Evolutionary conservation across 73 alveolate genomes (phyloP).

Genomic region (Tetrahymena malaccensis): DNA sequence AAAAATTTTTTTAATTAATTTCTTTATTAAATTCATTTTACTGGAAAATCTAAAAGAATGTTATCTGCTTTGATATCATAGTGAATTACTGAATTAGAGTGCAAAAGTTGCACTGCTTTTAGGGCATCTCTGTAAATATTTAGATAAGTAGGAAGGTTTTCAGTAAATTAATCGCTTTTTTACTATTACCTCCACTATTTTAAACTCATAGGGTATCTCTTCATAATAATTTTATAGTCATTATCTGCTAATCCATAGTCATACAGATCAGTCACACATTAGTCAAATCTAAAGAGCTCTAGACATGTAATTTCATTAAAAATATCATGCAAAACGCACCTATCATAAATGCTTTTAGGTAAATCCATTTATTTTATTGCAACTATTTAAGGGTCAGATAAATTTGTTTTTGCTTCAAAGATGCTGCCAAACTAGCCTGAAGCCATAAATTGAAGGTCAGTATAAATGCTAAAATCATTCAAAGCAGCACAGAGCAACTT

Average conservation of each 20-base stretch:
- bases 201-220: slow-evolving; percentile 81
- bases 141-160: slow-evolving; percentile 79
- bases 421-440: slow-evolving; percentile 96
- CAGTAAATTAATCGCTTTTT: slow-evolving; percentile 54
- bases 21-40: too few relatives aligned
- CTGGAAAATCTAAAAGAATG: slow-evolving; percentile 70
- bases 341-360: slow-evolving; percentile 85
- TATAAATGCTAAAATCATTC: slow-evolving; percentile 75
- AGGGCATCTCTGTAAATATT: slow-evolving; percentile 85
- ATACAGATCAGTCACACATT: slow-evolving; percentile 91
- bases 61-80: slow-evolving; percentile 97
- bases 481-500: slow-evolving; percentile 77
- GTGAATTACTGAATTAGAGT: slow-evolving; percentile 87
- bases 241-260: slow-evolving; percentile 93
- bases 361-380: slow-evolving; percentile 91
- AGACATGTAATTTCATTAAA: slow-evolving; percentile 95
- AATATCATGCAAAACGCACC: slow-evolving; percentile 92
- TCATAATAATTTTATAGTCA: slow-evolving; percentile 91
- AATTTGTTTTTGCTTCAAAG: slow-evolving; percentile 75
- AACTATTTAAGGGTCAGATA: slow-evolving; percentile 83
- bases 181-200: slow-evolving; percentile 89
- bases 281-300: slow-evolving; percentile 84
- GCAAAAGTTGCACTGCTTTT: slow-evolving; percentile 82
- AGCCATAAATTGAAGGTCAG: slow-evolving; percentile 84
- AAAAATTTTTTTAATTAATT: slow-evolving; percentile 26